A percentile compares a stretch with the other conserved stretches of the same genome.
phyloP scores from a whole-genome alignment of 208 protist species.

The Herpetomonas tarakana region DNA sequence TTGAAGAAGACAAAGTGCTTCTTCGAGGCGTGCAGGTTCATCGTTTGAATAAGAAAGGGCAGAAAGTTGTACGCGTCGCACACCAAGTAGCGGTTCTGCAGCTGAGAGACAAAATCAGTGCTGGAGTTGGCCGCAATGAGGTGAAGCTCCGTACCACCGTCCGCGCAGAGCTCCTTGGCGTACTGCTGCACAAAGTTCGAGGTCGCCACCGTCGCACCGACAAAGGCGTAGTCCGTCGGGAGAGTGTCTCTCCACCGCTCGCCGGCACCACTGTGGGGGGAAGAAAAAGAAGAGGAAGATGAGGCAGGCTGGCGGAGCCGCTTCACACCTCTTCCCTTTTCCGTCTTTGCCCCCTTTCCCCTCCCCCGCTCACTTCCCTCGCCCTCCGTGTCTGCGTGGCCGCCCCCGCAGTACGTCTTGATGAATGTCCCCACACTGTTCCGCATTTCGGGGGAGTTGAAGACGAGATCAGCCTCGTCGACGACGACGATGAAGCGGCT shows the following conservation, averaged over 20 bases:
- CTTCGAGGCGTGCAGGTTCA: slow-evolving; percentile 85
- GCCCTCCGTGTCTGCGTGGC: background rate
- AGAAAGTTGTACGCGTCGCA: slow-evolving; percentile 71
- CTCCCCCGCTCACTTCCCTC: slow-evolving; percentile 2
- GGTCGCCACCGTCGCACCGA: slow-evolving; percentile 81
- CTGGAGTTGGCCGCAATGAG: slow-evolving; percentile 34
- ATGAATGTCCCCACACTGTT: slow-evolving; percentile 39
- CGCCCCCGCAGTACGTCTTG: slow-evolving; percentile 8
- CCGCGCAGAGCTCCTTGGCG: slow-evolving; percentile 17
- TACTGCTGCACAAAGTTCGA: slow-evolving; percentile 46
- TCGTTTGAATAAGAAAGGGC: slow-evolving; percentile 70
- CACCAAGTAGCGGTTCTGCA: slow-evolving; percentile 73
- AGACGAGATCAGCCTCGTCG: slow-evolving; percentile 86
- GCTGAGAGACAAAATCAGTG: slow-evolving; percentile 61
- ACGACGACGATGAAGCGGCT: slow-evolving; percentile 74
- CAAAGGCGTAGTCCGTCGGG: slow-evolving; percentile 72
- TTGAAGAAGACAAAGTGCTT: slow-evolving; percentile 95
- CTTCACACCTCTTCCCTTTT: background rate
- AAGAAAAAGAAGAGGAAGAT: too few relatives aligned
- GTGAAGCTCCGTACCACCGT: slow-evolving; percentile 27
- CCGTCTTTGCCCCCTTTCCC: background rate
- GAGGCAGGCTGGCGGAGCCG: too few relatives aligned
- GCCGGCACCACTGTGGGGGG: background rate
- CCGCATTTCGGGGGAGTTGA: slow-evolving; percentile 71
- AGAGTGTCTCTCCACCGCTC: background rate